Percentiles rank a stretch among this genome's conserved stretches.
These are phyloP conservation scores for Apiospora arundinis DNA, from an alignment of 2,329 filamentous ascomycete genomes.

Conservation along the genomic window DNA sequence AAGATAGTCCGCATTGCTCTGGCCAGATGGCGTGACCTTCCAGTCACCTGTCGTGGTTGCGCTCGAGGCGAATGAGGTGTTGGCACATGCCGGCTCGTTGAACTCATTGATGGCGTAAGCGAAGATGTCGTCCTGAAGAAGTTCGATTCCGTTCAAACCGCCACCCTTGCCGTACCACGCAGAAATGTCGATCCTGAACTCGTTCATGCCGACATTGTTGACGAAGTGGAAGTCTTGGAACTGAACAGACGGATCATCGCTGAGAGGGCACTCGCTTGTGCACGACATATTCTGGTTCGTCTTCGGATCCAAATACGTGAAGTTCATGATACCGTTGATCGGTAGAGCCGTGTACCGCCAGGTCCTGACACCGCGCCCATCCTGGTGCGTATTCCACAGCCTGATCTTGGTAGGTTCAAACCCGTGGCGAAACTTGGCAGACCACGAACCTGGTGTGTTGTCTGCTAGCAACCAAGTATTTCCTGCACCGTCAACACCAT, in stretches of 20 bases:
- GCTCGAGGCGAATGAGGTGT: constrained; percentile 66
- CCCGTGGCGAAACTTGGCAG: constrained; percentile 80
- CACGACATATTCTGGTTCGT: constrained; percentile 74
- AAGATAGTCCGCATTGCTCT: constrained; percentile 79
- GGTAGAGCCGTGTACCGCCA: constrained; percentile 88
- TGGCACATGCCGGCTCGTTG: constrained; percentile 85
- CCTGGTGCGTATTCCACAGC: constrained; percentile 84
- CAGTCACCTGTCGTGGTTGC: constrained; percentile 78
- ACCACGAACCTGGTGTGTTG: constrained; percentile 79
- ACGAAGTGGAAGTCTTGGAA: constrained; percentile 95
- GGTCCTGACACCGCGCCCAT: constrained; percentile 85
- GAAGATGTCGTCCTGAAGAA: constrained; percentile 86
- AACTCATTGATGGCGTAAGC: constrained; percentile 85
- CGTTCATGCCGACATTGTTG: constrained; percentile 85
- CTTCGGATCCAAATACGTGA: constrained; percentile 83
- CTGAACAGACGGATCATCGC: constrained; percentile 65
- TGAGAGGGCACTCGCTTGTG: constrained; percentile 85
- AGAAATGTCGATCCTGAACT: constrained; percentile 83
- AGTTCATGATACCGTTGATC: constrained; percentile 91
- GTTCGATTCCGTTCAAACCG: constrained; percentile 83
- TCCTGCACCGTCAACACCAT: constrained; percentile 69
- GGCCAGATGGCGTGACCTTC: constrained; percentile 69
- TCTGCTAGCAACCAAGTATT: constrained; percentile 85
- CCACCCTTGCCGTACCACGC: constrained; percentile 87
- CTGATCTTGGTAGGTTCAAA: constrained; percentile 88